A percentile compares a stretch with the other conserved stretches of the same genome.
Conservation (phyloP, 2,329 filamentous ascomycete genomes). For the Orbilia blumenaviensis region DNA sequence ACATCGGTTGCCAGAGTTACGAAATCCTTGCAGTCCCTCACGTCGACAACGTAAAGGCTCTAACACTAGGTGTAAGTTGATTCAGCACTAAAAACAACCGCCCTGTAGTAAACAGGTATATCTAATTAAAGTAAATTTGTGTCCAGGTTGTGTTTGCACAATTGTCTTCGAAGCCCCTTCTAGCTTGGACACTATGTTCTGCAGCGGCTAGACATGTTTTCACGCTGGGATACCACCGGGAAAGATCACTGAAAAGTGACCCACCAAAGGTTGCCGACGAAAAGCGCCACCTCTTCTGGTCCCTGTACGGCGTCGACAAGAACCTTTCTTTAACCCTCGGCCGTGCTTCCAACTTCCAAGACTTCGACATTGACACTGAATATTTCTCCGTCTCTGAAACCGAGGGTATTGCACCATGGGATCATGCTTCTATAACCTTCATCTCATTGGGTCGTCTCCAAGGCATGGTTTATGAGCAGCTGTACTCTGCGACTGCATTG, state of each 20-base stretch:
- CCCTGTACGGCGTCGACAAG: slow-evolving; percentile 45
- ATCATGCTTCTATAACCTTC: slow-evolving; percentile 36
- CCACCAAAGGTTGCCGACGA: slow-evolving; percentile 33
- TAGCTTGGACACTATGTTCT: slow-evolving; percentile 47
- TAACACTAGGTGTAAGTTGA: slow-evolving; percentile 31
- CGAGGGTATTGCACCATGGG: slow-evolving; percentile 36
- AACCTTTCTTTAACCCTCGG: slow-evolving; percentile 42
- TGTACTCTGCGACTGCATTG: slow-evolving; percentile 47
- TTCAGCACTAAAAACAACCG: background rate
- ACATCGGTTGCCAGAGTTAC: slow-evolving; percentile 53
- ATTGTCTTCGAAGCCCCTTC: slow-evolving; percentile 35
- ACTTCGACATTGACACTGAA: slow-evolving; percentile 46
- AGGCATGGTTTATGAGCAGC: slow-evolving; percentile 42
- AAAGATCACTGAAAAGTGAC: slow-evolving; percentile 43
- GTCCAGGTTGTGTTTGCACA: slow-evolving; percentile 39
- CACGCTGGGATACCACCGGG: slow-evolving; percentile 43
- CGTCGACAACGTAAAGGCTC: slow-evolving; percentile 38
- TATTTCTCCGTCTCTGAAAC: slow-evolving; percentile 29
- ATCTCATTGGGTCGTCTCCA: slow-evolving; percentile 32
- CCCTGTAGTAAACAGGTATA: background rate
- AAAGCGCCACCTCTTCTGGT: slow-evolving; percentile 51
- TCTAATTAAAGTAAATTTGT: background rate
- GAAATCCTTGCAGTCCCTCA: slow-evolving; percentile 37
- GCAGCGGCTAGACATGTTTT: slow-evolving; percentile 40
- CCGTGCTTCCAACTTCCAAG: slow-evolving; percentile 48